A percentile compares a stretch with the other conserved stretches of the same genome.
These are phyloP conservation scores for Helichrysum umbraculigerum DNA, from an alignment of 129 eudicot genomes.

Conservation along the genomic window DNA sequence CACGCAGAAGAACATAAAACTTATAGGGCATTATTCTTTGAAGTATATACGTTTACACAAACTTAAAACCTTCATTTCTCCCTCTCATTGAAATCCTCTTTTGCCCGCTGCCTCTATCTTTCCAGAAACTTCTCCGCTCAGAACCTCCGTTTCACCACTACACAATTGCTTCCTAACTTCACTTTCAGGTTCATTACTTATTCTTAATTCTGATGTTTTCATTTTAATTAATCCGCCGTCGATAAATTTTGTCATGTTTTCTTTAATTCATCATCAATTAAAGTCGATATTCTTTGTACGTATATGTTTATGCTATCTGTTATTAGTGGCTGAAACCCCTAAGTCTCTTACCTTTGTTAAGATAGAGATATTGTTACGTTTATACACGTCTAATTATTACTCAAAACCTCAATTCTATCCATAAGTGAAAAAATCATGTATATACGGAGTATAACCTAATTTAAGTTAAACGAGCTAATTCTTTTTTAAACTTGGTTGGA, in stretches of 20 bases:
- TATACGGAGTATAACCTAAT: not conserved
- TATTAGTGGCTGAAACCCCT: not conserved
- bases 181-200: conserved; percentile 21
- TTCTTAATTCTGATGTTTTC: not conserved
- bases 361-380: not conserved
- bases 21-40: conserved; percentile 14
- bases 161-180: conserved; percentile 13
- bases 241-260: not conserved
- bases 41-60: conserved; percentile 15
- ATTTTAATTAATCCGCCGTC: not conserved
- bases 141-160: not conserved
- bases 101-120: conserved; percentile 19
- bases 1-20: not conserved
- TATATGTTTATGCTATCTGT: not conserved
- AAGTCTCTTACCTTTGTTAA: not conserved
- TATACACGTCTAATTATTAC: not conserved
- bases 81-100: conserved; percentile 5
- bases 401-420: not conserved
- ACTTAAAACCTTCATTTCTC: conserved; percentile 17
- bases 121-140: conserved; percentile 30
- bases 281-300: not conserved
- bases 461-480: not conserved
- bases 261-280: conserved; percentile 15
- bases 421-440: not conserved
- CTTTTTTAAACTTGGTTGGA: not conserved